Percentiles rank a stretch among this genome's conserved stretches.
These are phyloP conservation scores for Aureobasidium sp. DNA, from an alignment of 2,329 filamentous ascomycete species.

Conservation along the genomic window DNA sequence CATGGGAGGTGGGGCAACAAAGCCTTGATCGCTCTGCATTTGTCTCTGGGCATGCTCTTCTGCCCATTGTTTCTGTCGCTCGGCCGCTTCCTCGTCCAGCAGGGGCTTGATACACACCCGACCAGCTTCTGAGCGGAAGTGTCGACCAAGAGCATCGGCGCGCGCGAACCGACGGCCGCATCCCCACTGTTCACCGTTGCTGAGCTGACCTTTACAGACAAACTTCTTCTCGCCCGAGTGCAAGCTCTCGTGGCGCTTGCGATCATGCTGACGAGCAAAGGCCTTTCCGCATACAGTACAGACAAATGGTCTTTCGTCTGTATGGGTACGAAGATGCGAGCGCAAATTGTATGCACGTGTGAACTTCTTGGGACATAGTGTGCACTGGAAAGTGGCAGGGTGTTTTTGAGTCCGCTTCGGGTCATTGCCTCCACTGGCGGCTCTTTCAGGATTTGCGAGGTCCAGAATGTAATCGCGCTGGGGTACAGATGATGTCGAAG, in stretches of 20 bases:
- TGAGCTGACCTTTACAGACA: slow-evolving; percentile 86
- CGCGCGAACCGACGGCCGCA: slow-evolving; percentile 90
- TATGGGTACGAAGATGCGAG: slow-evolving; percentile 91
- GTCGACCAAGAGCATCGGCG: slow-evolving; percentile 75
- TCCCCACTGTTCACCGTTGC: slow-evolving; percentile 78
- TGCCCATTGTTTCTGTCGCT: slow-evolving; percentile 67
- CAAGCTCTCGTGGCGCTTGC: slow-evolving; percentile 91
- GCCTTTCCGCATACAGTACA: slow-evolving; percentile 96
- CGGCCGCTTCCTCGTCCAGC: slow-evolving; percentile 84
- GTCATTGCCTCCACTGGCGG: slow-evolving; percentile 55
- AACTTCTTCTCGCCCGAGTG: slow-evolving; percentile 99
- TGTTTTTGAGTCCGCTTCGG: slow-evolving; percentile 91
- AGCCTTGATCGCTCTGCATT: slow-evolving; percentile 45
- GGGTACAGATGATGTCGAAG: slow-evolving; percentile 39
- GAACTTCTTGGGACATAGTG: slow-evolving; percentile 87
- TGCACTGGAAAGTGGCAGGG: slow-evolving; percentile 94
- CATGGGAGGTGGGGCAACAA: slow-evolving; percentile 28
- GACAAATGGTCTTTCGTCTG: slow-evolving; percentile 93
- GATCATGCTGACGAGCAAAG: slow-evolving; percentile 93
- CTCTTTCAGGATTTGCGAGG: slow-evolving; percentile 79
- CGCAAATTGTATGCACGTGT: slow-evolving; percentile 94
- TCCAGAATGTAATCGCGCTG: slow-evolving; percentile 77
- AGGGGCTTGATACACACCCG: slow-evolving; percentile 96
- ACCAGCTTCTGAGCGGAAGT: slow-evolving; percentile 93
- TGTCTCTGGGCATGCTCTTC: slow-evolving; percentile 53